phyloP scores from a whole-genome alignment of 2,329 filamentous ascomycete species.

The Claviceps purpurea region DNA sequence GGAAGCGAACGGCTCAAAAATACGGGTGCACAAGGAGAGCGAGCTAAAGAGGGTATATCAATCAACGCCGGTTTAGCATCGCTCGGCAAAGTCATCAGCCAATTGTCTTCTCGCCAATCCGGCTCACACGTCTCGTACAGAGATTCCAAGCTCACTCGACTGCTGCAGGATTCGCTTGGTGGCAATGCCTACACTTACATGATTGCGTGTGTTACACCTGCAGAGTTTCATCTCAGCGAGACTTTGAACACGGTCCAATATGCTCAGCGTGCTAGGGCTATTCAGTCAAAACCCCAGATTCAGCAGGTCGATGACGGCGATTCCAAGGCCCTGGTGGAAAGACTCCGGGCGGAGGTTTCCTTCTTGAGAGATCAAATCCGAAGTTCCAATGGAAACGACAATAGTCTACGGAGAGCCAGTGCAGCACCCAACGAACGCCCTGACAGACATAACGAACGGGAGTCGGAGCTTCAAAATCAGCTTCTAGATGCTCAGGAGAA shows the following conservation, averaged over 20 bases:
- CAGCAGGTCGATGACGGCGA: constrained; percentile 89
- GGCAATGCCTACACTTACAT: constrained; percentile 98
- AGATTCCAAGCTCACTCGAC: constrained; percentile 88
- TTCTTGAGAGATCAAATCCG: constrained; percentile 91
- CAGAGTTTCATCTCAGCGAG: constrained; percentile 94
- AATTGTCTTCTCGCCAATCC: constrained; percentile 77
- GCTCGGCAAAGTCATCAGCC: constrained; percentile 94
- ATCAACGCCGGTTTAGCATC: constrained; percentile 95
- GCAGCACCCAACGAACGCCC: constrained; percentile 51
- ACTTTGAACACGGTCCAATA: constrained; percentile 97
- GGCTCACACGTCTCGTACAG: constrained; percentile 93
- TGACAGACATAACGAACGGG: constrained; percentile 71
- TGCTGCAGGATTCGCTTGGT: constrained; percentile 91
- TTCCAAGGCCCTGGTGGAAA: constrained; percentile 85
- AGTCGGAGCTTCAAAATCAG: constrained; percentile 85
- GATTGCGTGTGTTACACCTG: constrained; percentile 95
- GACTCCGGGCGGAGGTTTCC: constrained; percentile 82
- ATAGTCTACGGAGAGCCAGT: constrained; percentile 38
- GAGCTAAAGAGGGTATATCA: constrained; percentile 90
- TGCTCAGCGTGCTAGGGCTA: constrained; percentile 86
- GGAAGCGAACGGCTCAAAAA: constrained; percentile 96
- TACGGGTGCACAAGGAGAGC: constrained; percentile 85
- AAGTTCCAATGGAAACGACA: constrained; percentile 54
- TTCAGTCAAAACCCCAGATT: constrained; percentile 94
- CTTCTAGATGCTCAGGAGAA: constrained; percentile 88